Conservation (phyloP, 306 rosid genomes). For the Arachis hypogaea region DNA sequence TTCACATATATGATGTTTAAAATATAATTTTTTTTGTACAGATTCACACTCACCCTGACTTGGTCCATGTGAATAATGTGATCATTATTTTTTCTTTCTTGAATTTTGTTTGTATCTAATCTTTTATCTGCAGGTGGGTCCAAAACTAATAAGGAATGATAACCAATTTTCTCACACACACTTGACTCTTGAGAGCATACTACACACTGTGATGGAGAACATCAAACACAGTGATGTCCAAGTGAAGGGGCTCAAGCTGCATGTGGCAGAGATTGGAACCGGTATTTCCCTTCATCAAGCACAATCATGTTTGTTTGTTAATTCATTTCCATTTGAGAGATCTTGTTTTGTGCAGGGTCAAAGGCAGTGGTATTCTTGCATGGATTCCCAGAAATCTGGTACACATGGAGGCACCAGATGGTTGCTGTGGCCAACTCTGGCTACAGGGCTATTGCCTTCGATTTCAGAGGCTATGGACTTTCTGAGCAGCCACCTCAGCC, state of each 20-base stretch:
- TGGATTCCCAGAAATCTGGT: conserved; percentile 88
- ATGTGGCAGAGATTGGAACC: conserved; percentile 68
- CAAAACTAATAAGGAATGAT: too few relatives aligned
- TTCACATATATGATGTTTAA: too few relatives aligned
- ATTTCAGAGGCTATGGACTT: conserved; percentile 81
- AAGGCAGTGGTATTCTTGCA: conserved; percentile 74
- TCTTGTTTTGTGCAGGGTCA: conserved; percentile 36
- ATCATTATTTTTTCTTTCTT: too few relatives aligned
- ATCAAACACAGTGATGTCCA: conserved; percentile 58
- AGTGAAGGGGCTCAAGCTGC: conserved; percentile 70
- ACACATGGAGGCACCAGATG: conserved; percentile 82
- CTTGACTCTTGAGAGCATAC: neutral
- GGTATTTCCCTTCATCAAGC: conserved; percentile 11
- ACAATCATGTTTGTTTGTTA: neutral
- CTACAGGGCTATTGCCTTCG: conserved; percentile 67
- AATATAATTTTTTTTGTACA: too few relatives aligned
- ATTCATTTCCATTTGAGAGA: too few relatives aligned
- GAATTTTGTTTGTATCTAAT: too few relatives aligned
- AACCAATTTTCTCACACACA: neutral
- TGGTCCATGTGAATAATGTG: too few relatives aligned
- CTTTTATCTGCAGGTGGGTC: too few relatives aligned
- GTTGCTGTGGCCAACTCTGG: conserved; percentile 67
- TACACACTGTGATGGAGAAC: conserved; percentile 51
- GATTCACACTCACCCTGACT: too few relatives aligned
- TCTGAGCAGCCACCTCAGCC: conserved; percentile 64